These are phyloP conservation scores for Arthrocladium fulminans DNA, from an alignment of 2,329 filamentous ascomycete genomes.

Conservation along the genomic window DNA sequence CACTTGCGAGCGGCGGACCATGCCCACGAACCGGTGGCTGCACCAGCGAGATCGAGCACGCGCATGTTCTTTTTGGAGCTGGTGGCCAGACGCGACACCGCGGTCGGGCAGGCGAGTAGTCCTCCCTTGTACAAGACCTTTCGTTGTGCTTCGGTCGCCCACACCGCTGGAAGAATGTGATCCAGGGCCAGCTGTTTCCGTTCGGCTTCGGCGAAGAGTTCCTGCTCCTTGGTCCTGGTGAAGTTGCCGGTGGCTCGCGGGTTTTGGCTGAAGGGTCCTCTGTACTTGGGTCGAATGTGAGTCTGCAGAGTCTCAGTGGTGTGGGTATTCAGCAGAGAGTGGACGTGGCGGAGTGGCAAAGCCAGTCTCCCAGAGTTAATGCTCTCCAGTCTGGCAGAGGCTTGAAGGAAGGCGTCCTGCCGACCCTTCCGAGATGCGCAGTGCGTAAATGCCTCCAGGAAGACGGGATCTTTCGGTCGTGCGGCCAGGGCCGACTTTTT, in stretches of 20 bases:
- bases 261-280: constrained; percentile 61
- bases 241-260: constrained; percentile 55
- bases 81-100: constrained; percentile 20
- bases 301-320: constrained; percentile 47
- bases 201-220: constrained; percentile 45
- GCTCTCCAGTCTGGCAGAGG: constrained; percentile 76
- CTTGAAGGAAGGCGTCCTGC: constrained; percentile 74
- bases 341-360: constrained; percentile 62
- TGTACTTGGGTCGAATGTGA: constrained; percentile 63
- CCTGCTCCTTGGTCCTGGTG: constrained; percentile 24
- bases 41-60: constrained; percentile 79
- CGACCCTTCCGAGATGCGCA: constrained; percentile 57
- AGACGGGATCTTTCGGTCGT: constrained; percentile 55
- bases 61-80: constrained; percentile 32
- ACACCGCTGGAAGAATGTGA: constrained; percentile 54
- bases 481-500: constrained; percentile 11
- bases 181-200: constrained; percentile 72
- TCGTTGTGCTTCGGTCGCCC: constrained; percentile 54
- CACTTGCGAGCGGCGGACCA: constrained; percentile 87
- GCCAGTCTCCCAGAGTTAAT: constrained; percentile 75
- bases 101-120: constrained; percentile 48
- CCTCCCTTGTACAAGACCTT: constrained; percentile 51
- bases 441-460: constrained; percentile 79
- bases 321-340: constrained; percentile 53
- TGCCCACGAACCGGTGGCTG: constrained; percentile 83